These are phyloP conservation scores for maize (Zea mays) DNA, from an alignment of 176 grass and related monocot genomes.

Conservation along the genomic window Zm-B73-REFERENCE-NAM-5.0 NC_050104.1:23540501-23541000, in stretches of 20 bases:
- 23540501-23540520: conserved; percentile 36
- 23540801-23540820: conserved; percentile 88
- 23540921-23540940: not conserved
- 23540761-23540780: conserved; percentile 71
- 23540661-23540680: conserved; percentile 40
- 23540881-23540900: not conserved
- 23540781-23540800: conserved; percentile 82
- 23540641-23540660: conserved; percentile 2
- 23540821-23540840: conserved; percentile 46
- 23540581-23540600: not conserved
- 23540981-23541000: too few species aligned
- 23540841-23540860: not conserved
- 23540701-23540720: conserved; percentile 79
- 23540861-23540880: conserved; percentile 11
- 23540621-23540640: not conserved
- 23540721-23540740: conserved; percentile 83
- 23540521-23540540: conserved; percentile 51
- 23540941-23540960: not conserved
- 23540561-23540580: not conserved
- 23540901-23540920: not conserved
- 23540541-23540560: conserved; percentile 31
- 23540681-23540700: conserved; percentile 87
- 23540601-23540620: conserved; percentile 36
- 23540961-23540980: not conserved
- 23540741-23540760: conserved; percentile 82